Evolutionary conservation across 2,329 filamentous ascomycete species (phyloP).

Genomic region (Fusarium dlaminii): DNA sequence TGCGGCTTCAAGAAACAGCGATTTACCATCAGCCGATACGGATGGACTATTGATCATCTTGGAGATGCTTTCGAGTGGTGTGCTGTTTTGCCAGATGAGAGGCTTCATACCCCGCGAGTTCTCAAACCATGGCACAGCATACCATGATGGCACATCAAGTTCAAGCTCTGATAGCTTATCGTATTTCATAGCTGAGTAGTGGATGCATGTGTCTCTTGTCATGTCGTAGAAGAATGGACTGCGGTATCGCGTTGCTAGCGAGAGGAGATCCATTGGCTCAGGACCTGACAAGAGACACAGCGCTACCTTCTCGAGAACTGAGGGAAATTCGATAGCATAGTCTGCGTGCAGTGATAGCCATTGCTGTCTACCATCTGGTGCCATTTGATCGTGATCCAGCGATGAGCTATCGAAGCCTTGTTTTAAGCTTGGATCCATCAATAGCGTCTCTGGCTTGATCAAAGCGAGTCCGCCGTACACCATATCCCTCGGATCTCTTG

Average conservation of each 20-base stretch:
- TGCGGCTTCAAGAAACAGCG: neutral
- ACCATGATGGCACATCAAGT: neutral
- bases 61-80: rapidly evolving
- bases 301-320: neutral
- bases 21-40: neutral
- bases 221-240: neutral
- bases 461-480: neutral
- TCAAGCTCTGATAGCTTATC: neutral
- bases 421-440: neutral
- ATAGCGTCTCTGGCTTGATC: neutral
- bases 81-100: neutral
- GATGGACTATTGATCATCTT: neutral
- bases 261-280: neutral
- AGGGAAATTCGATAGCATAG: neutral
- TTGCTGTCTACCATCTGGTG: rapidly evolving
- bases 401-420: neutral
- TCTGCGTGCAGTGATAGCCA: neutral
- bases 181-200: neutral
- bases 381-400: too few species aligned
- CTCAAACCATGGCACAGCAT: neutral
- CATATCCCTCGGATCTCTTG: neutral
- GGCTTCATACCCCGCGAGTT: neutral
- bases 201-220: neutral
- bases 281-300: neutral
- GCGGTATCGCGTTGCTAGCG: neutral